Percentiles rank a stretch among this genome's conserved stretches.
phyloP scores from a whole-genome alignment of 805 yeast species.

The Kluyveromyces starmeri region DNA sequence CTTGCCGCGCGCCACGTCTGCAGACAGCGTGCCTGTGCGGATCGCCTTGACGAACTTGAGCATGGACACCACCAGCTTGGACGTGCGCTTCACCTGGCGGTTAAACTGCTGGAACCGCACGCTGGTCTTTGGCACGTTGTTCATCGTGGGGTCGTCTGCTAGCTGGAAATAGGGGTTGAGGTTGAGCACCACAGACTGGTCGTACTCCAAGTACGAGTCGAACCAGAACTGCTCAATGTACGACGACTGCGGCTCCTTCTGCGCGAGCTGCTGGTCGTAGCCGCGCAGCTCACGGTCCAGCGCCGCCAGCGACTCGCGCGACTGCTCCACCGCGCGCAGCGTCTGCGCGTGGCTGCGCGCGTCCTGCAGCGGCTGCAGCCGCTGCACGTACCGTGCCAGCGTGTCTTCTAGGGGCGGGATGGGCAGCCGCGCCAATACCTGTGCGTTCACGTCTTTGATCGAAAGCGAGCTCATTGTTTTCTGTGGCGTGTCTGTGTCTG shows the following conservation, averaged over 20 bases:
- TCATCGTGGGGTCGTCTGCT: conserved; percentile 78
- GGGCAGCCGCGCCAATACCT: conserved; percentile 41
- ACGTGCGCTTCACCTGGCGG: conserved; percentile 68
- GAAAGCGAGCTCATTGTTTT: no score
- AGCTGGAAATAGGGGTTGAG: conserved; percentile 83
- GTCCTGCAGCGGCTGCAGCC: conserved; percentile 73
- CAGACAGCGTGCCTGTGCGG: conserved; percentile 62
- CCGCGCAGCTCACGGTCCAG: conserved; percentile 48
- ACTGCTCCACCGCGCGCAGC: conserved; percentile 34
- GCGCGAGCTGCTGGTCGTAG: conserved; percentile 54
- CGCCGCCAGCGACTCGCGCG: conserved; percentile 35
- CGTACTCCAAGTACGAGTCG: conserved; percentile 80
- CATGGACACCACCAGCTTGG: conserved; percentile 66
- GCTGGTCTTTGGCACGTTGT: conserved; percentile 20
- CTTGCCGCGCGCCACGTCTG: conserved; percentile 57
- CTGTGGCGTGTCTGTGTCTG: no score
- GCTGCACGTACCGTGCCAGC: conserved; percentile 53
- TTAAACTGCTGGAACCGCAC: conserved; percentile 26
- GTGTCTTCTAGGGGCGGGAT: conserved; percentile 70
- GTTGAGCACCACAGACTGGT: conserved; percentile 84
- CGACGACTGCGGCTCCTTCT: conserved; percentile 57
- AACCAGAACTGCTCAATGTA: conserved; percentile 94
- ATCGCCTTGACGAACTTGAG: conserved; percentile 74
- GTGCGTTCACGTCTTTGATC: background rate
- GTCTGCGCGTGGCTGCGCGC: conserved; percentile 60